Evolutionary conservation across 805 yeast genomes (phyloP), one percentile per base, ranked within the genome.

Genomic region (Yamadazyma philogaea): DNA sequence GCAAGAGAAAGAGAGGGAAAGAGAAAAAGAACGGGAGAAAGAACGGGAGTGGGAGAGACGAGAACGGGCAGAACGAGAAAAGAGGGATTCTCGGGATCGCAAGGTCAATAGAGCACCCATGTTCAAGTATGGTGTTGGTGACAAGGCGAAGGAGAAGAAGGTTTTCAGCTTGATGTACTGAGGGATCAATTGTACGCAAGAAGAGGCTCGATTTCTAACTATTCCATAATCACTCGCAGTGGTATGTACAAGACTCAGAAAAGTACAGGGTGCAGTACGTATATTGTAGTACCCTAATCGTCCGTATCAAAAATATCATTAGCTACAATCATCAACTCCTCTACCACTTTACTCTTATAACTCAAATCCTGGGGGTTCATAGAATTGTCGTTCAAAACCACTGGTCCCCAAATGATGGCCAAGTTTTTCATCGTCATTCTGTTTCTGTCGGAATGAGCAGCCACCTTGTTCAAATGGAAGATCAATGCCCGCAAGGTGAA

Each of bases 341-440:
- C 96, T 52, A 93, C 78, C 3, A 88, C 85, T 44, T 77, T 76
- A 34, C 87, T 83, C 62, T 86, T 87, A 50, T 76, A 79, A 42
- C 83, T 82, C 68, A 86, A 78, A 55, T 81, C 96, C 49, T 82
- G 86, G 3, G 80, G 77, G 46, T 80, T 82, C 56, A 75, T 69
- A 18, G 78, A 76, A 44, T 77, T 79, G 52, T 79, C 85, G 37
- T 81, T 79, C 60, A 93, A 74, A 40, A 93, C 65, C 2, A 87
- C 86, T 15, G 96, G 96, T 0, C 97, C 96, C 99, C 99, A 93
- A 30, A 91, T 89, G 30, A 87, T 87, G 36, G 95, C 87, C 53
- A 93, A 63, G 46, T 85, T 83, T 55, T 83, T 82, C 44, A 82
- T 73, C 36, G 81, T 81, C 99, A 93, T 93, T 58, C 93, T 75